Percentiles rank a stretch among this genome's conserved stretches.
phyloP scores from a whole-genome alignment of 2,329 filamentous ascomycete species.

The Phaeosphaeria sp. region DNA sequence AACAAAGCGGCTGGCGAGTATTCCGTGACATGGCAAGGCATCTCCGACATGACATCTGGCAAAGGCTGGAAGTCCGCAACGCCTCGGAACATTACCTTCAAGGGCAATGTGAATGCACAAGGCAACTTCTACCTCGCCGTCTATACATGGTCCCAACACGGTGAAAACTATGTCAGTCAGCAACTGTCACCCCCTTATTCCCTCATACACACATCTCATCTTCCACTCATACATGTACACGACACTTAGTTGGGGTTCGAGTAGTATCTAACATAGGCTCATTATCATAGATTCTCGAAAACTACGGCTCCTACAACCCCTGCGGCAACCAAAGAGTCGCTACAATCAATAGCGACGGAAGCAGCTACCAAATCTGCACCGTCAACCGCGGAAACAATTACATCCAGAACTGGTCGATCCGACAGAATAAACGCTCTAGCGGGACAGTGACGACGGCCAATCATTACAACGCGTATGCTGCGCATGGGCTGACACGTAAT shows the following conservation, averaged over 20 bases:
- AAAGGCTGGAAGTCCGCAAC: neutral
- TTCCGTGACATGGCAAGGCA: neutral
- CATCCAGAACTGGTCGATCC: slow-evolving; percentile 1
- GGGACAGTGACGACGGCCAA: neutral
- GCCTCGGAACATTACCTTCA: neutral
- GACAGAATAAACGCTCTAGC: neutral
- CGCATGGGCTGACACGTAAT: neutral
- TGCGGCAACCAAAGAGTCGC: neutral
- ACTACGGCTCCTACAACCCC: neutral
- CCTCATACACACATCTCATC: too few species aligned
- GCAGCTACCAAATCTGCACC: neutral
- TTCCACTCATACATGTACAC: too few species aligned
- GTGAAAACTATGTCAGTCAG: slow-evolving; percentile 1
- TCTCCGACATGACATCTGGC: slow-evolving; percentile 1
- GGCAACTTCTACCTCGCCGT: neutral
- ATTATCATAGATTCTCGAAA: neutral
- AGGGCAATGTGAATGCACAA: neutral
- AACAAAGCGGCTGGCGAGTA: neutral
- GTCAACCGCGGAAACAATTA: neutral
- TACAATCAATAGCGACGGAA: neutral
- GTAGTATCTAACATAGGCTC: neutral
- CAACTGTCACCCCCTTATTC: too few species aligned
- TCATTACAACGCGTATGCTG: slow-evolving; percentile 1
- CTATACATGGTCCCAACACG: neutral
- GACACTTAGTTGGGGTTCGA: too few species aligned